Evolutionary conservation across 768 basidiomycete species (phyloP).

Genomic region (Daedalea quercina): DNA sequence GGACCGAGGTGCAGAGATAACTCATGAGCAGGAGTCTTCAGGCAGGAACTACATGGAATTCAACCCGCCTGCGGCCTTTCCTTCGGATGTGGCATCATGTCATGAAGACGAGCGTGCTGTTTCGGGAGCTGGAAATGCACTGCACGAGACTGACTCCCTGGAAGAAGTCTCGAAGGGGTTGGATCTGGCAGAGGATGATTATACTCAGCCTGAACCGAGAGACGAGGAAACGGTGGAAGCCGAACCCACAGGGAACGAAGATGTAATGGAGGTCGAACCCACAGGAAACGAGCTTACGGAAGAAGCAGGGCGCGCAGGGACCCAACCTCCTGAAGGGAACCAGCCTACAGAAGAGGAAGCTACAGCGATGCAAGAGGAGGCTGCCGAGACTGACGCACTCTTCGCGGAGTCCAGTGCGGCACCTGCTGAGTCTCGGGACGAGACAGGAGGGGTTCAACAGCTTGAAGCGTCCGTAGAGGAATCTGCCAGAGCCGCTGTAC

Average conservation of each 20-base stretch:
- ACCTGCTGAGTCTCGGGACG: too few relatives aligned
- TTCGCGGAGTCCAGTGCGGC: too few relatives aligned
- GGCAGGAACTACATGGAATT: too few relatives aligned
- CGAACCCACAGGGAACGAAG: background rate
- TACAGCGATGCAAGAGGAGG: background rate
- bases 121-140: background rate
- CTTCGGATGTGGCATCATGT: background rate
- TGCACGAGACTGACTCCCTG: background rate
- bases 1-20: too few relatives aligned
- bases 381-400: background rate
- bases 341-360: background rate
- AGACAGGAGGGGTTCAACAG: too few relatives aligned
- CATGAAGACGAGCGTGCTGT: background rate
- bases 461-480: too few relatives aligned
- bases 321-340: background rate
- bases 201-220: too few relatives aligned
- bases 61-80: too few relatives aligned
- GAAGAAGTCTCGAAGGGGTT: background rate
- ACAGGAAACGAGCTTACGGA: background rate
- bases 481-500: too few relatives aligned
- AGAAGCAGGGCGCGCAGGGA: too few relatives aligned
- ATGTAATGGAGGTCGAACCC: background rate
- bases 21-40: too few relatives aligned
- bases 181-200: background rate
- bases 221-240: too few relatives aligned